Evolutionary conservation across 2,329 filamentous ascomycete genomes (phyloP), one percentile per base, ranked within the genome.

Genomic region (Colletotrichum viniferum): DNA sequence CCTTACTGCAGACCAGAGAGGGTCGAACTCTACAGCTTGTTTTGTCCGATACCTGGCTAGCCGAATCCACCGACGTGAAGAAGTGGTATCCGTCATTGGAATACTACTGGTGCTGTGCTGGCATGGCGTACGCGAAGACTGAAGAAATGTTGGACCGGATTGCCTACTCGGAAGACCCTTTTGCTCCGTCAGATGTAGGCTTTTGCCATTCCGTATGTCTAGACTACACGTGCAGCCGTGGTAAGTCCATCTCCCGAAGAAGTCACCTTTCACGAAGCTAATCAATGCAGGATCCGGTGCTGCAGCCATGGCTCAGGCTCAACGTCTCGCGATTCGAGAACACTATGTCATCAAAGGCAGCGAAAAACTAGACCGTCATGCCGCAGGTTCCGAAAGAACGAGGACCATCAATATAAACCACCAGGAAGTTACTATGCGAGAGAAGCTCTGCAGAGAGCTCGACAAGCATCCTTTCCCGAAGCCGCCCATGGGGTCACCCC

Each of bases 141-240:
- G 72, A 62, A 16, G 72, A 72, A 43, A 74, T 36, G 32, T 38
- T 74, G 7, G 72, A 74, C 43, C 61, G 72, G 21, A 63, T 43
- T 48, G 69, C 72, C 36, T 71, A 72, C 62, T 56, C 36, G 10
- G 72, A 74, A 62, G 72, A 74, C 16, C 72, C 72, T 16, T 32
- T 74, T 18, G 38, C 36, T 66, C 72, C 72, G 21, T 52, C 61
- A 24, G 71, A 62, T 5, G 36, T 28, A 38, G 43, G 14, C 26
- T 72, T 62, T 34, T 30, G 65, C 26, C 61, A 30, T 34, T 67
- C 61, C 34, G 9, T 55, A 6, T n/a, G 10, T n/a, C 18, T 21
- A 52, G n/a, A 7, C n/a, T 52, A 21, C 43, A 21, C 43, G 10
- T 52, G 43, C 43, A 48, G 38, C 38, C 18, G 18, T n/a, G 16